Percentiles rank a stretch among this genome's conserved stretches.
These are phyloP conservation scores for Aspergillus kassunensis DNA, from an alignment of 495 filamentous ascomycete species.

Conservation along the genomic window DNA sequence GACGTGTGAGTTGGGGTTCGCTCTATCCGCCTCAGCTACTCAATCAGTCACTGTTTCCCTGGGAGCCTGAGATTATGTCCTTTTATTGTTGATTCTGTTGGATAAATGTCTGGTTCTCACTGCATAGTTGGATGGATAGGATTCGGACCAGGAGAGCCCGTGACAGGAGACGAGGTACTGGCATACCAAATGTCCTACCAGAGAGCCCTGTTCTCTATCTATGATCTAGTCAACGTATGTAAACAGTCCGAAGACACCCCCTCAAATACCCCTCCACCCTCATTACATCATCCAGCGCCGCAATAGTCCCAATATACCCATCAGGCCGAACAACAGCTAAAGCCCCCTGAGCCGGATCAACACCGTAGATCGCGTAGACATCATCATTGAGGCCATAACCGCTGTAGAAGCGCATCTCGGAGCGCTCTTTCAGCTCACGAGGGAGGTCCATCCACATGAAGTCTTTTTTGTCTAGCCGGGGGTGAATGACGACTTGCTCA, in stretches of 20 bases:
- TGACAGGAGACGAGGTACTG: no score
- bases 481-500: slow-evolving; percentile 61
- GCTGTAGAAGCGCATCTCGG: slow-evolving; percentile 57
- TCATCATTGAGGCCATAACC: slow-evolving; percentile 60
- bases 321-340: slow-evolving; percentile 62
- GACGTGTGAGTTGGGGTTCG: no score
- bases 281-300: slow-evolving; percentile 50
- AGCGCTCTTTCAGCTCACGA: slow-evolving; percentile 52
- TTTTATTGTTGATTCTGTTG: no score
- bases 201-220: not conserved
- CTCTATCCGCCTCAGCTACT: no score
- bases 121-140: no score
- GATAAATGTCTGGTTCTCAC: no score
- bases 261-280: slow-evolving; percentile 36
- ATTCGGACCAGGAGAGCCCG: no score
- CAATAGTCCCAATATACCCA: slow-evolving; percentile 60
- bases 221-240: not conserved
- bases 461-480: slow-evolving; percentile 41
- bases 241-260: slow-evolving; percentile 22
- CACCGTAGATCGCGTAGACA: slow-evolving; percentile 61
- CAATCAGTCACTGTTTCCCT: no score
- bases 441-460: slow-evolving; percentile 58
- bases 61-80: no score
- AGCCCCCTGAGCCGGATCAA: slow-evolving; percentile 55
- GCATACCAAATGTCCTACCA: no score